Base-by-base conservation (phyloP, 768 basidiomycete species). In the Leucosporidium scottii region DNA sequence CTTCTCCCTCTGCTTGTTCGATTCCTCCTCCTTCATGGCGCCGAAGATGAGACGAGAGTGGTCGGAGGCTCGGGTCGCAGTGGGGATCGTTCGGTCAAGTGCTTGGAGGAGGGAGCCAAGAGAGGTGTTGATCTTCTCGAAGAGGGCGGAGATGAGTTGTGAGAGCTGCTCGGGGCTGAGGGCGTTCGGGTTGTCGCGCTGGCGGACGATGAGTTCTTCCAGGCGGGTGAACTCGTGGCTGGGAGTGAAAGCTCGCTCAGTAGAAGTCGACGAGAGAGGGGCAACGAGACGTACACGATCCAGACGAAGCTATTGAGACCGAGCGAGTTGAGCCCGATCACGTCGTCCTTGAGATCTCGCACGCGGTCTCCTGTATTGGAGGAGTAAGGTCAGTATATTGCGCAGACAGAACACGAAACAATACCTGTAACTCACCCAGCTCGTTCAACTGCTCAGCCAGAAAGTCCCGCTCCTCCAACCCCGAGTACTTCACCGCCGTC, bases 321-420 rank as follows among this genome's bases (percentile, higher is more conserved):
- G 36, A 73, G 72, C 1, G 73, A 69, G 58, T 74, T 73, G 21
- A 75, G 57, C 0, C 56, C 54, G 31, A 66, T 70, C 28, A 75
- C 71, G 1, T 59, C 27, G 53, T 77, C 76, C 65, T 75, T 75
- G 57, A 77, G 71, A 39, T 76, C 73, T 10, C 76, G 57, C 31
- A 70, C 69, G 3, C 69, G 39, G 51, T 75, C 67, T 9, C 74
- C n/a, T 59, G 60, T n/a, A 44, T 8, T 2, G 39, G 8, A 44
- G 15, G 39, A 44, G 39, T n/a, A n/a, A 10, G 39, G 39, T 51
- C 23, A 23, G 23, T 13, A 27, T 18, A 15, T 50, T 6, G 49
- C 17, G 49, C 17, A 50, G 17, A 15, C 17, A 50, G 49, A 50
- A 4, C 17, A n/a, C 6, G 6, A 15, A 17, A n/a, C 6, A 17